A percentile compares a stretch with the other conserved stretches of the same genome.
These are phyloP conservation scores for Aspergillus eucalypticola DNA, from an alignment of 2,329 filamentous ascomycete genomes.

Conservation along the genomic window DNA sequence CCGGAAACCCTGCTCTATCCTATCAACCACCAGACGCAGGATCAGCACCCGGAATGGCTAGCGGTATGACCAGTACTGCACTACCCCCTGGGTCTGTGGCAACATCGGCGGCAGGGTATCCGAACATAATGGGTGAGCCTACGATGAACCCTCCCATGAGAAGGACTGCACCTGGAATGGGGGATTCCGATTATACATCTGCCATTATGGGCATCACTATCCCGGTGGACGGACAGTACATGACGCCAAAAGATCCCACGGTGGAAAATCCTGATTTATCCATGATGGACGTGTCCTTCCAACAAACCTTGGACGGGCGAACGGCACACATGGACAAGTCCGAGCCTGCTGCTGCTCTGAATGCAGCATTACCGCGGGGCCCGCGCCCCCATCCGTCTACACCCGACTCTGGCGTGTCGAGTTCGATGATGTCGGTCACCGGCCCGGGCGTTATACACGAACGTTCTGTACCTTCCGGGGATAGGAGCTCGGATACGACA, in stretches of 20 bases:
- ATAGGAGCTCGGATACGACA: conserved; percentile 10
- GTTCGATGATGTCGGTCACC: conserved; percentile 20
- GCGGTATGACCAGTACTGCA: not conserved
- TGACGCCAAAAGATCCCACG: conserved; percentile 34
- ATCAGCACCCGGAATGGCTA: not conserved
- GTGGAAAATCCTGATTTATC: conserved; percentile 32
- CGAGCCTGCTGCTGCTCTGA: conserved; percentile 22
- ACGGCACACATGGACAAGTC: conserved; percentile 23
- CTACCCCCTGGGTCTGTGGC: conserved; percentile 9
- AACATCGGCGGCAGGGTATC: conserved; percentile 9
- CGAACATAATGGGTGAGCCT: conserved; percentile 4
- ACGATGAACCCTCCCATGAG: conserved; percentile 16
- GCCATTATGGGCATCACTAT: conserved; percentile 37
- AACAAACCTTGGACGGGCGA: conserved; percentile 15
- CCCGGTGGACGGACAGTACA: conserved; percentile 33
- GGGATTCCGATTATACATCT: conserved; percentile 27
- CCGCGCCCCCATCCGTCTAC: conserved; percentile 32
- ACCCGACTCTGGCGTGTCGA: conserved; percentile 36
- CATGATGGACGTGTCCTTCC: conserved; percentile 26
- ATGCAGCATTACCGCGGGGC: conserved; percentile 20
- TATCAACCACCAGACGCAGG: conserved; percentile 12
- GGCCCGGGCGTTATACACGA: conserved; percentile 17
- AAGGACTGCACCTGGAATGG: conserved; percentile 14
- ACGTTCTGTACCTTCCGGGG: conserved; percentile 13
- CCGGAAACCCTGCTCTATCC: conserved; percentile 10